Conservation (phyloP, 345 rosid species). For the Hypericum perforatum region DNA sequence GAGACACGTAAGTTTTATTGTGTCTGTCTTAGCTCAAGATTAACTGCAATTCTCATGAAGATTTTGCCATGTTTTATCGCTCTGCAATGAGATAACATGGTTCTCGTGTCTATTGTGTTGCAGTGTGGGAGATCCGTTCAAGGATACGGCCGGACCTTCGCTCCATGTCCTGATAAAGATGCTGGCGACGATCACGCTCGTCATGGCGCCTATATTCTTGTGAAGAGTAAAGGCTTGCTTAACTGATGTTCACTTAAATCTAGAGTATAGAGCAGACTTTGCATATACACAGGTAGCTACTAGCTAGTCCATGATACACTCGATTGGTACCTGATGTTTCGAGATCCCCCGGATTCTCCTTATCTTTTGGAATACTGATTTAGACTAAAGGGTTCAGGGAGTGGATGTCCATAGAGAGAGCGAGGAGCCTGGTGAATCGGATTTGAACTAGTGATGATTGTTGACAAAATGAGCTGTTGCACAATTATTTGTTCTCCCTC, state of each 20-base stretch:
- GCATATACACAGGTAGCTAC: neutral
- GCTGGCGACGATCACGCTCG: conserved; percentile 89
- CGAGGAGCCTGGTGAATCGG: no score
- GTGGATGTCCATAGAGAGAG: no score
- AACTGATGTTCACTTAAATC: conserved; percentile 10
- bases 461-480: no score
- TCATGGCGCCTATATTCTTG: conserved; percentile 93
- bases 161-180: conserved; percentile 81
- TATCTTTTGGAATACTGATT: no score
- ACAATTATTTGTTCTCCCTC: no score
- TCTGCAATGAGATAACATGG: neutral
- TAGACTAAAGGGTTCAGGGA: no score
- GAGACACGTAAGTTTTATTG: conserved; percentile 78
- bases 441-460: no score
- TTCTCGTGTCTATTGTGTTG: conserved; percentile 13
- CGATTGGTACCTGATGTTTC: neutral
- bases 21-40: no score
- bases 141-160: conserved; percentile 96
- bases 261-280: conserved; percentile 12
- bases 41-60: neutral
- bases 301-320: conserved; percentile 14
- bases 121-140: conserved; percentile 98
- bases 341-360: no score
- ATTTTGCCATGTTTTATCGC: neutral
- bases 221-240: conserved; percentile 12